Evolutionary conservation across 1,139 yeast species (phyloP), one percentile per base, ranked within the genome.

Genomic region (Yamadazyma diddensiae): DNA sequence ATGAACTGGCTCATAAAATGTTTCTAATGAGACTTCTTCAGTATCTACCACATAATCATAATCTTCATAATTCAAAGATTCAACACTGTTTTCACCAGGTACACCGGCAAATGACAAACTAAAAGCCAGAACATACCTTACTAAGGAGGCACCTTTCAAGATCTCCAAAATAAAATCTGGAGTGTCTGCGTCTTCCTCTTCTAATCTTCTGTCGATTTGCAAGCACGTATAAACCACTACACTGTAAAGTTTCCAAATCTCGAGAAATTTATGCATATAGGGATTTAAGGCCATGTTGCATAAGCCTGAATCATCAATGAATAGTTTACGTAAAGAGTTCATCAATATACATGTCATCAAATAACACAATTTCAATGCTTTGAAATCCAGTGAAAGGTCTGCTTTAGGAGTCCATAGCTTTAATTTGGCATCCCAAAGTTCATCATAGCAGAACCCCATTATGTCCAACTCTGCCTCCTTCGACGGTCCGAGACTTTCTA

Each of bases 211-310:
- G 50, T 82, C 90, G 30, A 80, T 73, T 43, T 78, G 83, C 14
- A 82, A 55, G 0, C 84, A 84, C 6, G 75, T 53, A 6, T 73
- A 52, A 0, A 82, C 65, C 5, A 79, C 65, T 37, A 68, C 70
- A 2, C 87, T 78, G 43, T 77, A 75, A 29, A 76, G 67, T 47
- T 78, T 79, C 88, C 90, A 82, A 8, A 77, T 49, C 28, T 74
- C 73, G 6, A 79, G 57, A 35, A 78, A 70, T 30, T 67, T 63
- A 22, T 71, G 72, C 31, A 79, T 52, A 45, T 79, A 82, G 8
- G 92, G 92, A 46, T 80, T 80, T 28, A 70, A 38, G 11, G 70
- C 63, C 12, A 74, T 46, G 39, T 70, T 73, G 27, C 59, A 57
- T 2, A 32, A 55, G 7, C 49, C 57, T n/a, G 47, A 38, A 10